Conservation (phyloP, 2,329 filamentous ascomycete genomes). For the Penicillium sp. region DNA sequence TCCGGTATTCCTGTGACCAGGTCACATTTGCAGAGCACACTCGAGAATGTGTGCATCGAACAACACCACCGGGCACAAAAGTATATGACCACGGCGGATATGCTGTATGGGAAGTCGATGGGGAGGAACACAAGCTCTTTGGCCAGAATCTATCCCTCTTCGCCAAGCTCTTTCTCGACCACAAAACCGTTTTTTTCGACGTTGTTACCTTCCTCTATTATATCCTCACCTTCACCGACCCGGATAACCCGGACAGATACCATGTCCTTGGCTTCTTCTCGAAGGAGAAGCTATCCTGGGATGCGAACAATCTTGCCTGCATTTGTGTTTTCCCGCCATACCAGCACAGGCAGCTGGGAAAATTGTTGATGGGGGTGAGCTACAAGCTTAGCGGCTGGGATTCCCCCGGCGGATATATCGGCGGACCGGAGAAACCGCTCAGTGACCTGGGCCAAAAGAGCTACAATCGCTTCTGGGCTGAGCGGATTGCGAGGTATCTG, state of each 20-base stretch:
- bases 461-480: constrained; percentile 81
- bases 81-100: constrained; percentile 77
- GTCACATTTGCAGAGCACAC: constrained; percentile 36
- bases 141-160: constrained; percentile 94
- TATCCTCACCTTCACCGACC: constrained; percentile 70
- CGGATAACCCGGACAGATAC: constrained; percentile 36
- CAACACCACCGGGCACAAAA: constrained; percentile 61
- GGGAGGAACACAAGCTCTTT: constrained; percentile 80
- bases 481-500: constrained; percentile 69
- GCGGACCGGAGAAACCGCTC: constrained; percentile 90
- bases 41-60: constrained; percentile 50
- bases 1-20: constrained; percentile 68
- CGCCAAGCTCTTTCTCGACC: constrained; percentile 94
- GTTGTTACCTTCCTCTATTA: constrained; percentile 93
- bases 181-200: constrained; percentile 98
- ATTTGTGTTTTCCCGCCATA: constrained; percentile 95
- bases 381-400: constrained; percentile 88
- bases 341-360: constrained; percentile 83
- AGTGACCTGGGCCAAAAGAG: constrained; percentile 77
- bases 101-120: constrained; percentile 88
- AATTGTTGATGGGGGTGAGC: constrained; percentile 83
- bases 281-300: constrained; percentile 98
- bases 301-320: constrained; percentile 95
- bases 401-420: constrained; percentile 59
- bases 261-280: constrained; percentile 94